These are phyloP conservation scores for Dacryopinax spathularia DNA, from an alignment of 768 basidiomycete species.

Conservation along the genomic window DNA sequence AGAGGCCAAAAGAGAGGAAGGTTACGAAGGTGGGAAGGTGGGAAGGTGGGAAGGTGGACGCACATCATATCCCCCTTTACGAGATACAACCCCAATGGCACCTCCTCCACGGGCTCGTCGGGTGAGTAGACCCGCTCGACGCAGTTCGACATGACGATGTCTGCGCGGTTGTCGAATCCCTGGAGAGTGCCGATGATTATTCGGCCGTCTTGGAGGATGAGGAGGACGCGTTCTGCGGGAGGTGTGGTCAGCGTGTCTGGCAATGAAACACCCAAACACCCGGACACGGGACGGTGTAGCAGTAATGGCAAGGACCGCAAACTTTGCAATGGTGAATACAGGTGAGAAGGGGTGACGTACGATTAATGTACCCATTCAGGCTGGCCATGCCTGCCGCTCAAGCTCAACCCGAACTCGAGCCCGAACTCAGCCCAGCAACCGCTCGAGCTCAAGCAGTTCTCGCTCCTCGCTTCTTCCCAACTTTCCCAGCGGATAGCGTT, in stretches of 20 bases:
- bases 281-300: too few relatives aligned
- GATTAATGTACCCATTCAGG: not conserved
- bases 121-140: slow-evolving; percentile 84
- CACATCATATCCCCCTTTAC: slow-evolving; percentile 98
- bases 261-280: too few relatives aligned
- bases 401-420: not conserved
- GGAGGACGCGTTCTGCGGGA: slow-evolving; percentile 63
- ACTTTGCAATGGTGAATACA: not conserved
- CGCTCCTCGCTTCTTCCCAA: too few relatives aligned
- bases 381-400: not conserved
- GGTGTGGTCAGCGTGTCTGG: not conserved
- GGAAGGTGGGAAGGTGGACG: slow-evolving; percentile 23
- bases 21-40: not conserved
- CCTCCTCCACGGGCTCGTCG: slow-evolving; percentile 88
- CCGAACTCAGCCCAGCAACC: too few relatives aligned
- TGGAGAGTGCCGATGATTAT: slow-evolving; percentile 83
- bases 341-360: not conserved
- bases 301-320: too few relatives aligned
- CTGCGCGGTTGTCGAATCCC: slow-evolving; percentile 90
- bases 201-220: slow-evolving; percentile 92
- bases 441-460: too few relatives aligned
- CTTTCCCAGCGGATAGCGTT: too few relatives aligned
- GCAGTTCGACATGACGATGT: slow-evolving; percentile 86
- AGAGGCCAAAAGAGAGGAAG: not conserved
- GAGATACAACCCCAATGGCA: slow-evolving; percentile 86